A percentile compares a stretch with the other conserved stretches of the same genome.
phyloP scores from a whole-genome alignment of 805 yeast genomes.

The Clavispora asparagi region DNA sequence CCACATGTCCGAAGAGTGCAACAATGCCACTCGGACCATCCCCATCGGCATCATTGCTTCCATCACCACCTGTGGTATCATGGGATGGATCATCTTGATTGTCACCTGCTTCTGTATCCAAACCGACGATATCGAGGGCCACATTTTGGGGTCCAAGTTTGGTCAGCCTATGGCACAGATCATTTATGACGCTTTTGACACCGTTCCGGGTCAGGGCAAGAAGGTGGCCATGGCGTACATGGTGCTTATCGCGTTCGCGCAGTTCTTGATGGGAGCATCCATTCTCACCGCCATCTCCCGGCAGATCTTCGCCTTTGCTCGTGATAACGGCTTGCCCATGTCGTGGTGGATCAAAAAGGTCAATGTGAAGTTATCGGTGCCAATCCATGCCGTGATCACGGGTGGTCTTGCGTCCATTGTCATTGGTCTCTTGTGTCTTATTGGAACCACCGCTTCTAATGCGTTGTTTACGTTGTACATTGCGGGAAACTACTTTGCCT shows the following conservation, averaged over 20 bases:
- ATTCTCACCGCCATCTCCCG: constrained; percentile 60
- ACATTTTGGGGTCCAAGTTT: constrained; percentile 15
- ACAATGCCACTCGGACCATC: constrained; percentile 55
- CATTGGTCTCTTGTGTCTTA: constrained; percentile 54
- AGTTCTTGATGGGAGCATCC: constrained; percentile 62
- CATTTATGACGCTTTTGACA: constrained; percentile 47
- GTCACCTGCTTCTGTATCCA: constrained; percentile 52
- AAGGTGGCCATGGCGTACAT: constrained; percentile 62
- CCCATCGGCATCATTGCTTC: constrained; percentile 63
- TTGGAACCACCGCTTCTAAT: constrained; percentile 54
- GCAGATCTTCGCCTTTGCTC: constrained; percentile 70
- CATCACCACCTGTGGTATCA: constrained; percentile 49
- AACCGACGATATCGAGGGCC: constrained; percentile 29
- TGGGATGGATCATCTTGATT: constrained; percentile 55
- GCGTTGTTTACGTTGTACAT: constrained; percentile 66
- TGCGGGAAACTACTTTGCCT: constrained; percentile 58
- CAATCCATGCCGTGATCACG: constrained; percentile 51
- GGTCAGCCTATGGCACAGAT: constrained; percentile 68
- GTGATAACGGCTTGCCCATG: constrained; percentile 72
- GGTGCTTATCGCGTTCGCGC: constrained; percentile 54
- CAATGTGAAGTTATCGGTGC: constrained; percentile 52
- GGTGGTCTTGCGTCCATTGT: constrained; percentile 46
- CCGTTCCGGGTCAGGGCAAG: constrained; percentile 36
- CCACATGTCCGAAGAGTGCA: constrained; percentile 69
- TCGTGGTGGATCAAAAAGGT: constrained; percentile 47